Base-by-base conservation (phyloP, 2,329 filamentous ascomycete species). In the Arthrocladium fulminans region DNA sequence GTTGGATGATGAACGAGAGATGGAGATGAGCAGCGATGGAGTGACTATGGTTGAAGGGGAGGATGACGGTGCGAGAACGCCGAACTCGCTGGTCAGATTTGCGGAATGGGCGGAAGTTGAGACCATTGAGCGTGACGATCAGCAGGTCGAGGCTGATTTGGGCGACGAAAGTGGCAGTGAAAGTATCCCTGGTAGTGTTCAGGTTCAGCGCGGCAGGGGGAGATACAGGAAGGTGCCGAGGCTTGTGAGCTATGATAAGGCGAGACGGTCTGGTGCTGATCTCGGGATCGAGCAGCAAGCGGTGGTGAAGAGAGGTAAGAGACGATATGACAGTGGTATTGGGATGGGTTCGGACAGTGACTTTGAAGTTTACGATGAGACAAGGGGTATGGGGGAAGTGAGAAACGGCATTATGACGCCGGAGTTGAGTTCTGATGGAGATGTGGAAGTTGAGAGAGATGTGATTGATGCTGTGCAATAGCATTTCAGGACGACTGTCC, bases 21-120 rank as follows among this genome's bases (percentile, higher is more conserved):
- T 24, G 39, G 35, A 40, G 13, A 15, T 46, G 9, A 63, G 65
- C 37, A 55, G 65, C 41, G 63, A 64, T 34, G 51, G 49, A 12
- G 39, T 13, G 29, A 15, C 13, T 35, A 35, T 15, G 32, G 32
- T 35, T 7, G 46, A 63, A 59, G 41, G 54, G 57, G 45, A 64
- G 59, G 23, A 68, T 20, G 41, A 63, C 44, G 65, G 66, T 22
- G 67, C 70, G 2, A 65, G 72, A 29, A 72, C 70, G 1, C 70
- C 70, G 2, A 61, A 66, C 24, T 61, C 63, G 49, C 29, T 34
- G 29, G 64, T 63, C 3, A 61, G 68, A 13, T 72, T 68, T 53
- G 64, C 65, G 20, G 66, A 72, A 54, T 61, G 68, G n/a, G 65
- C 19, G 4, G 52, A 54, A 13, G 29, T 52, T 22, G 49, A 53